Evolutionary conservation across 2,329 filamentous ascomycete genomes (phyloP).

Genomic region (Coniochaeta ligniaria): DNA sequence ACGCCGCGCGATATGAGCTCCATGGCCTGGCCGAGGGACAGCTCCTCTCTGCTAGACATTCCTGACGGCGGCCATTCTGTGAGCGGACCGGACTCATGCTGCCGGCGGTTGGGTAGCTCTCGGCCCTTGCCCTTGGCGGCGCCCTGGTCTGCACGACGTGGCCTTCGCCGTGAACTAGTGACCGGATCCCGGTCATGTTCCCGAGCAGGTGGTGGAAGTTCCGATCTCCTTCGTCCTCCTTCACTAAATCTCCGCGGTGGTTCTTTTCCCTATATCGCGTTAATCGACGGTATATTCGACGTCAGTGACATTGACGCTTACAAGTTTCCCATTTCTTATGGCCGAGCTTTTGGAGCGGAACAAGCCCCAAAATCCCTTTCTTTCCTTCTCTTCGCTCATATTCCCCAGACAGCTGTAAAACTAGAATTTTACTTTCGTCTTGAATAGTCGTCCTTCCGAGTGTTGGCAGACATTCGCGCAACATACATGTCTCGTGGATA

Average conservation of each 20-base stretch:
- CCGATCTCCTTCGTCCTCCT: constrained; percentile 12
- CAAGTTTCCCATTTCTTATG: constrained; percentile 25
- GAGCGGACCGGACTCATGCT: constrained; percentile 27
- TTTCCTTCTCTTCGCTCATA: constrained; percentile 23
- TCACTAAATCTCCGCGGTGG: constrained; percentile 23
- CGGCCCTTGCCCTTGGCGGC: constrained; percentile 31
- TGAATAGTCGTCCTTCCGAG: background rate
- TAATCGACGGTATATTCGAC: constrained; percentile 6
- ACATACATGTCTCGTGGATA: background rate
- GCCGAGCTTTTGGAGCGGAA: constrained; percentile 40
- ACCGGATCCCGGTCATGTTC: constrained; percentile 3
- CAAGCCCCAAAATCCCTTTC: constrained; percentile 41
- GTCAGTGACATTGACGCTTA: constrained; percentile 18
- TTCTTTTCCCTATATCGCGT: constrained; percentile 19
- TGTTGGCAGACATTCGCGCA: background rate
- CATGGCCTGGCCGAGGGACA: constrained; percentile 46
- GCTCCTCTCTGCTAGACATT: constrained; percentile 38
- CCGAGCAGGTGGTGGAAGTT: background rate
- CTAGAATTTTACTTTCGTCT: background rate
- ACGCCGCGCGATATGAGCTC: constrained; percentile 52
- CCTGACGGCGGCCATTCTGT: constrained; percentile 52
- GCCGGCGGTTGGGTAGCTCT: constrained; percentile 22
- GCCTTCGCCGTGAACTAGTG: constrained; percentile 30
- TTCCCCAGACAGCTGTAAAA: background rate
- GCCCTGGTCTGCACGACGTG: constrained; percentile 29